Evolutionary conservation across 73 alveolate genomes (phyloP).

Genomic region (Paramecium tetraurelia): DNA sequence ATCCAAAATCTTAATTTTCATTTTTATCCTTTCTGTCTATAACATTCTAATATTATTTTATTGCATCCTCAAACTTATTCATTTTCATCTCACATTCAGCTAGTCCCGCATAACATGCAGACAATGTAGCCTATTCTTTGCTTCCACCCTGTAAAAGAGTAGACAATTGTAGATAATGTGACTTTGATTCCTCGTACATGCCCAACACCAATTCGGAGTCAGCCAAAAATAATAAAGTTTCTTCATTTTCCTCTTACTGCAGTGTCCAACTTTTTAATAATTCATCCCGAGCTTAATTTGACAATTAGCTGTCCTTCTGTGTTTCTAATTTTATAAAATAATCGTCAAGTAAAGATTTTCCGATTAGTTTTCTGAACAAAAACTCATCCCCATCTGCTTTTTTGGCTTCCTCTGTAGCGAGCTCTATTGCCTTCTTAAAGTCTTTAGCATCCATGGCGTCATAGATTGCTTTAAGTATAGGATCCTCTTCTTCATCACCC

Average conservation of each 20-base stretch:
- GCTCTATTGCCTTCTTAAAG: neutral
- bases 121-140: neutral
- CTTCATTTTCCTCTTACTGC: neutral
- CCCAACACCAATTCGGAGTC: neutral
- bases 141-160: neutral
- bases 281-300: neutral
- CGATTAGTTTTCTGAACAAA: neutral
- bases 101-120: neutral
- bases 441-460: neutral
- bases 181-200: neutral
- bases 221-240: neutral
- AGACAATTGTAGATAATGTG: neutral
- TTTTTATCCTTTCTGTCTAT: neutral
- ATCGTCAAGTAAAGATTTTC: neutral
- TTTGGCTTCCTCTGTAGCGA: neutral
- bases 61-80: neutral
- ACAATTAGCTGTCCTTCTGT: neutral
- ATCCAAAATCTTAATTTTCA: neutral
- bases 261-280: neutral
- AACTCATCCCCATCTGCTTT: neutral
- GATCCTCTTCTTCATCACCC: too few species aligned
- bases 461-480: neutral
- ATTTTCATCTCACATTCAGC: neutral
- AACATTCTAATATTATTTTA: neutral
- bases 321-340: neutral